phyloP scores from a whole-genome alignment of 2,329 filamentous ascomycete genomes.

The Exophiala lecanii-corni region DNA sequence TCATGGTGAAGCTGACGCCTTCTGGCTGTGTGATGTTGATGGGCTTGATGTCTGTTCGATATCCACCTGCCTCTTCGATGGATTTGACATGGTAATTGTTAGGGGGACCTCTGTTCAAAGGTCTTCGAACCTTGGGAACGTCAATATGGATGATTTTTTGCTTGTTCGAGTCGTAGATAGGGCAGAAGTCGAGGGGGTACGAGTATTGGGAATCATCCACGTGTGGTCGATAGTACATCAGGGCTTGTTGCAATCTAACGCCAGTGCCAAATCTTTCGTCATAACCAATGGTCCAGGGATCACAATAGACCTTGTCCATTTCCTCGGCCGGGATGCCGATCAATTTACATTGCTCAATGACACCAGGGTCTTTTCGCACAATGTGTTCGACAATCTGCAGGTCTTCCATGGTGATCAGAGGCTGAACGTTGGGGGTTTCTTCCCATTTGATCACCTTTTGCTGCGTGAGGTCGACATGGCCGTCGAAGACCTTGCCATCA shows the following conservation, averaged over 20 bases:
- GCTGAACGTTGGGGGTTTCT: constrained; percentile 70
- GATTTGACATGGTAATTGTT: constrained; percentile 76
- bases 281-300: constrained; percentile 93
- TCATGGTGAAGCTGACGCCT: constrained; percentile 78
- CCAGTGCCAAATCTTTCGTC: constrained; percentile 80
- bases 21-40: constrained; percentile 85
- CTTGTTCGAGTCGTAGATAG: constrained; percentile 80
- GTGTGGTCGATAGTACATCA: constrained; percentile 92
- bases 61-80: constrained; percentile 70
- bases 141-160: constrained; percentile 77
- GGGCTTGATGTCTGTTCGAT: constrained; percentile 73
- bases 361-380: constrained; percentile 71
- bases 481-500: constrained; percentile 77
- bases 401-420: constrained; percentile 89
- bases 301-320: constrained; percentile 95
- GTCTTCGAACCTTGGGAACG: constrained; percentile 70
- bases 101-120: constrained; percentile 64
- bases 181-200: constrained; percentile 88
- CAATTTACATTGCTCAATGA: constrained; percentile 84
- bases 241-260: constrained; percentile 78
- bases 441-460: constrained; percentile 70
- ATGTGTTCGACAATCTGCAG: constrained; percentile 73
- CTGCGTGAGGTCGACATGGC: constrained; percentile 67
- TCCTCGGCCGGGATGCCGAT: constrained; percentile 74
- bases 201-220: constrained; percentile 85